These are phyloP conservation scores for Trichoderma erinaceum DNA, from an alignment of 495 filamentous ascomycete genomes.

Conservation along the genomic window DNA sequence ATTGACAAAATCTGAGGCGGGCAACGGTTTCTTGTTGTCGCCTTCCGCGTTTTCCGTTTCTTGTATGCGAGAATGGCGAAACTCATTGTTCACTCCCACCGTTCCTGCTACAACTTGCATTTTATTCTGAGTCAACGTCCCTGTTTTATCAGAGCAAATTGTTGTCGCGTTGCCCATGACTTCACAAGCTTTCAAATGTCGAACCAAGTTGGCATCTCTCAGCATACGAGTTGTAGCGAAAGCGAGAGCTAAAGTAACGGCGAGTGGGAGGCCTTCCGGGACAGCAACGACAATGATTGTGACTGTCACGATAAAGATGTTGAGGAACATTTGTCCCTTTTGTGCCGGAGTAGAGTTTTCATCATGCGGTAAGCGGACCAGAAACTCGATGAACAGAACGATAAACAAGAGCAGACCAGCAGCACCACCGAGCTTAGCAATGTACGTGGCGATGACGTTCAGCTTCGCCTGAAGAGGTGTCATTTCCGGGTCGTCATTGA, in stretches of 20 bases:
- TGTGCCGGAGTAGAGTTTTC: slow-evolving; percentile 49
- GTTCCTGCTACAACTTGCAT: slow-evolving; percentile 83
- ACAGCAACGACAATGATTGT: slow-evolving; percentile 95
- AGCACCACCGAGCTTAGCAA: slow-evolving; percentile 84
- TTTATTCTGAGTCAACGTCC: slow-evolving; percentile 89
- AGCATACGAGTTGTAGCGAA: slow-evolving; percentile 95
- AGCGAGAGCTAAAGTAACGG: slow-evolving; percentile 87
- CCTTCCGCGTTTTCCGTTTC: slow-evolving; percentile 28
- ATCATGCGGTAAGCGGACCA: slow-evolving; percentile 47
- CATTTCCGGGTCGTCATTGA: slow-evolving; percentile 82
- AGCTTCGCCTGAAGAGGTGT: slow-evolving; percentile 94
- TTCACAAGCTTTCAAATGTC: slow-evolving; percentile 85
- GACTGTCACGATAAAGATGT: slow-evolving; percentile 91
- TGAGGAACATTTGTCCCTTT: slow-evolving; percentile 83
- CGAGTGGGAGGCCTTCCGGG: slow-evolving; percentile 86
- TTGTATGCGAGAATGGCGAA: slow-evolving; percentile 39
- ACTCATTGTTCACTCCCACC: slow-evolving; percentile 60
- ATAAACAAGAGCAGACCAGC: slow-evolving; percentile 80
- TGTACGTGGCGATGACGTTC: slow-evolving; percentile 84
- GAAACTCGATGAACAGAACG: slow-evolving; percentile 89
- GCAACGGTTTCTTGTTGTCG: slow-evolving; percentile 41
- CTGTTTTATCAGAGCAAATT: slow-evolving; percentile 95
- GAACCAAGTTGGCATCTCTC: slow-evolving; percentile 90
- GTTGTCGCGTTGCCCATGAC: slow-evolving; percentile 99
- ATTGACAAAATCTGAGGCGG: slow-evolving; percentile 48